Percentiles rank a stretch among this genome's conserved stretches.
Conservation (phyloP, 495 filamentous ascomycete species). For the Articulospora tetracladia region DNA sequence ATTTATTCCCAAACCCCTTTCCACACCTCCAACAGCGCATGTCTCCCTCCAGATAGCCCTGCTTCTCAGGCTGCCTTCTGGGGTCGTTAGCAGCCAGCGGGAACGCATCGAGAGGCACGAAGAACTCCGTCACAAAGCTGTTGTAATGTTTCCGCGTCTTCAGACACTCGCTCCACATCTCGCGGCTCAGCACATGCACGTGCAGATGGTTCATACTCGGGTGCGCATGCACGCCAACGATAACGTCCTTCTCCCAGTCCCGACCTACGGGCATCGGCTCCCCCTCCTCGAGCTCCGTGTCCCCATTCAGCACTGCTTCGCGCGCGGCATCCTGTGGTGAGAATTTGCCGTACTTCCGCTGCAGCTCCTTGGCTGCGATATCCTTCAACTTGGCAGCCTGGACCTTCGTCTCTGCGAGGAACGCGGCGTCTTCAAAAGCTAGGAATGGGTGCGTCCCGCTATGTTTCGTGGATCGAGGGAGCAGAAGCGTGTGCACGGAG, state of each 20-base stretch:
- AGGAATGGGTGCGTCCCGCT: conserved; percentile 70
- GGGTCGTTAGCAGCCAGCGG: conserved; percentile 62
- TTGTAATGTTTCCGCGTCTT: conserved; percentile 90
- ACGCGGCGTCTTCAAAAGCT: conserved; percentile 66
- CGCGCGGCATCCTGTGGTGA: conserved; percentile 58
- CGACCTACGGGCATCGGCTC: conserved; percentile 59
- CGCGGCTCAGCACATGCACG: conserved; percentile 77
- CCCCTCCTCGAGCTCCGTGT: conserved; percentile 35
- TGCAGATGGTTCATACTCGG: conserved; percentile 95
- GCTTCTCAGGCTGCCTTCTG: conserved; percentile 48
- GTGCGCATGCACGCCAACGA: conserved; percentile 75
- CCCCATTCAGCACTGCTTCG: conserved; percentile 53
- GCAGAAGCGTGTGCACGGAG: conserved; percentile 77
- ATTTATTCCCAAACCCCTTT: conserved; percentile 64
- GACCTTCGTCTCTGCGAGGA: conserved; percentile 58
- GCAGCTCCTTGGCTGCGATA: conserved; percentile 71
- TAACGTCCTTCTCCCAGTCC: conserved; percentile 75
- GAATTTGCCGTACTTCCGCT: conserved; percentile 60
- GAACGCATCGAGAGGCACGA: conserved; percentile 76
- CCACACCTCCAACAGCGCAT: conserved; percentile 87
- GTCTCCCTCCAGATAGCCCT: conserved; percentile 56
- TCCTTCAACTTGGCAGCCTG: conserved; percentile 58
- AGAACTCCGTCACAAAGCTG: conserved; percentile 84
- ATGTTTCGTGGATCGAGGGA: conserved; percentile 66
- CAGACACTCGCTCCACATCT: conserved; percentile 64